Evolutionary conservation across 2,329 filamentous ascomycete genomes (phyloP), one percentile per base, ranked within the genome.

Genomic region (Colletotrichum kahawae): DNA sequence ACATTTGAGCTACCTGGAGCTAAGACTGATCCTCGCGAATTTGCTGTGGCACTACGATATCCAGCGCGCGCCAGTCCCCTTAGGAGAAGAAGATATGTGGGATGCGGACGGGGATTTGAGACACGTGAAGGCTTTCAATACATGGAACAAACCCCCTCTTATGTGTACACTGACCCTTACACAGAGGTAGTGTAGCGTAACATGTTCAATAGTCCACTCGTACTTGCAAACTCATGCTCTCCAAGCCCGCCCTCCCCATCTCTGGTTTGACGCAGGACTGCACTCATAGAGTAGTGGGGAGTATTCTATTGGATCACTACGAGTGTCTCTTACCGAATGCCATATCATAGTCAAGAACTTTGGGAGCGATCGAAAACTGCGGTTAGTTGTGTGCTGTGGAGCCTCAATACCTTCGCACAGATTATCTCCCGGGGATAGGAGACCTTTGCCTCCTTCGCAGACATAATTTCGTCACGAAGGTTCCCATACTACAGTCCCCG

Each of bases 1-100:
- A 76, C 82, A 81, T 21, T 77, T 83, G 16, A 81, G 81, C 4
- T 82, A 82, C 57, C 74, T 80, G 14, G 82, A 84, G 65, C 80
- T 82, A 78, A 78, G 80, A 1, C 70, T 83, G 4, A 77, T 81
- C 21, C 71, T 82, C 12, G 80, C 79, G 5, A 78, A 78, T 3
- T 43, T 82, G 9, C 64, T 82, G 7, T 80, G 76, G 73, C 72
- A 80, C 13, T 80, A 82, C 57, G 82, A 84, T 56, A 68, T 82
- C 16, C 74, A 79, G 67, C 70, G 85, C 7, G 76, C 76, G 4
- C 73, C 79, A 14, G 12, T 29, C 13, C 18, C 14, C 29, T 68
- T 69, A 4, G 70, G 74, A 18, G 77, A 77, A 8, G 74, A 77
- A 4, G 79, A 80, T 62, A 72, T 79, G 34, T 82, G 80, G 80